Percentiles rank a stretch among this genome's conserved stretches.
Evolutionary conservation across 768 basidiomycete genomes (phyloP).

Genomic region (Leccinum incarnatum): DNA sequence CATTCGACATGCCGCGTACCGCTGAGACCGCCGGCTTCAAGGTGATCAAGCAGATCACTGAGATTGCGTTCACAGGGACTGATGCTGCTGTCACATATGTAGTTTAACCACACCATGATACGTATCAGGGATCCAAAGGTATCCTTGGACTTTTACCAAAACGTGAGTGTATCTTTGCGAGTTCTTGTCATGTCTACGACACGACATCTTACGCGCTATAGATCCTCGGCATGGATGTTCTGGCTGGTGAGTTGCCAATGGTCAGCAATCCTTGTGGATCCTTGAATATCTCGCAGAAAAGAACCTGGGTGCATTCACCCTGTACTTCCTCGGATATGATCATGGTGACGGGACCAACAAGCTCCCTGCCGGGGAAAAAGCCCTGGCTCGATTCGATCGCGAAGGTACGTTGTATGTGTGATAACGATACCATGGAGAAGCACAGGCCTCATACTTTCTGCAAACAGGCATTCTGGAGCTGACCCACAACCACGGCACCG

Average conservation of each 20-base stretch:
- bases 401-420: slow-evolving; percentile 50
- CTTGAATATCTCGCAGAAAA: slow-evolving; percentile 39
- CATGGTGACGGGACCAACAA: slow-evolving; percentile 44
- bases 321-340: slow-evolving; percentile 86
- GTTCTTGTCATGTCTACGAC: not conserved
- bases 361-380: slow-evolving; percentile 52
- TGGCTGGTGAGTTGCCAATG: slow-evolving; percentile 41
- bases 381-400: slow-evolving; percentile 48
- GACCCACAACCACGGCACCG: slow-evolving; percentile 89
- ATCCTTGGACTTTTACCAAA: slow-evolving; percentile 78
- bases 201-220: slow-evolving; percentile 17
- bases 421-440: not conserved
- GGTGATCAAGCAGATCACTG: slow-evolving; percentile 30
- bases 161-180: slow-evolving; percentile 39
- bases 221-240: slow-evolving; percentile 75
- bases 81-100: not conserved
- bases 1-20: slow-evolving; percentile 55
- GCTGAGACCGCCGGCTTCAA: slow-evolving; percentile 65
- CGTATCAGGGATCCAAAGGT: slow-evolving; percentile 83
- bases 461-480: slow-evolving; percentile 74
- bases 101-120: slow-evolving; percentile 90
- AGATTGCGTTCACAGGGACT: not conserved
- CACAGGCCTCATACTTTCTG: not conserved
- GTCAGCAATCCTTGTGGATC: slow-evolving; percentile 3
- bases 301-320: slow-evolving; percentile 59